Conservation (phyloP, 331 rosid genomes). For the Erythrophleum ivorense region DNA sequence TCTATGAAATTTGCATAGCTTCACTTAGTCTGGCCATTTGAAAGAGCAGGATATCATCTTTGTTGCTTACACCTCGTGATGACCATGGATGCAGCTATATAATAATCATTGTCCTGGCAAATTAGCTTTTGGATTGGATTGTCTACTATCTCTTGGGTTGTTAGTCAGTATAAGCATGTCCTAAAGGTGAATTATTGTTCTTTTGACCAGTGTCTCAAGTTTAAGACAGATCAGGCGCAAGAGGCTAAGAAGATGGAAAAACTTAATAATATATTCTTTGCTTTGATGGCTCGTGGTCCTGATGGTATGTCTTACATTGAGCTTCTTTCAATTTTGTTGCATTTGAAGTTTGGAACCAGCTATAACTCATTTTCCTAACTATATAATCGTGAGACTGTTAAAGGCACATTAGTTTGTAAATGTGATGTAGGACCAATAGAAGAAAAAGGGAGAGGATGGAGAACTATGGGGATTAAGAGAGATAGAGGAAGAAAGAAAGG, state of each 20-base stretch:
- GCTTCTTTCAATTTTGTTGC: conserved; percentile 8
- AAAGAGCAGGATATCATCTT: not conserved
- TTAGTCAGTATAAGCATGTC: not conserved
- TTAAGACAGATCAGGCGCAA: conserved; percentile 79
- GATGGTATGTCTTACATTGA: conserved; percentile 56
- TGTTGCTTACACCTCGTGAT: not conserved
- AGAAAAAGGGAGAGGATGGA: not conserved
- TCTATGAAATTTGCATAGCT: not conserved
- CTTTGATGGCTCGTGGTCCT: conserved; percentile 89
- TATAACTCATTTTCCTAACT: not conserved
- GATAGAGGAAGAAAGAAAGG: no score
- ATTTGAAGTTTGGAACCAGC: not conserved
- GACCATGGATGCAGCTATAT: not conserved
- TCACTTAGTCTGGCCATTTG: not conserved
- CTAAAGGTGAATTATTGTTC: conserved; percentile 11
- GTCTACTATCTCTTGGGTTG: not conserved
- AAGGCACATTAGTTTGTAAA: not conserved
- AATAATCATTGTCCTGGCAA: not conserved
- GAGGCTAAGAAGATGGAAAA: conserved; percentile 90
- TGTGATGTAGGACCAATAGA: not conserved
- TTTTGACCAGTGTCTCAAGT: conserved; percentile 67
- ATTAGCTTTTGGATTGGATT: not conserved
- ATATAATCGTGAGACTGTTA: not conserved
- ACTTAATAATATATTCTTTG: conserved; percentile 74
- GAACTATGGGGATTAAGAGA: not conserved